Evolutionary conservation across 23 red algal genomes (phyloP), one percentile per base, ranked within the genome.

Genomic region (Gracilaria domingensis): DNA sequence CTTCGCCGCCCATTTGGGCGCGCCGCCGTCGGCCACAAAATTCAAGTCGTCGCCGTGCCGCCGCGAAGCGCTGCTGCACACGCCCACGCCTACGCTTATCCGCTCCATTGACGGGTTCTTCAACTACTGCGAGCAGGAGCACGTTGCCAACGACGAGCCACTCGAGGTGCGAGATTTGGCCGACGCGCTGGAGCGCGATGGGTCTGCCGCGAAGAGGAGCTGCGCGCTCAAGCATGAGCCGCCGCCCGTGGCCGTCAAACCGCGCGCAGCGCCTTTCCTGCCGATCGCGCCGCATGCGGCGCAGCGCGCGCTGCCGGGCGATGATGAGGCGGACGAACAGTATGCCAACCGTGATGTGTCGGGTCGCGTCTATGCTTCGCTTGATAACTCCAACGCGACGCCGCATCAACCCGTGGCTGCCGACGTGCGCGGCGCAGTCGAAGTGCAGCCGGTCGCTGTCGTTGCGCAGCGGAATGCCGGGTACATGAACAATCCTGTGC

Each of bases 401-500:
- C 49, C 47, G 7, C 76, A 81, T 24, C 38, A 58, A 45, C 32
- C 58, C 8, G 7, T 65, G 58, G 0, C 79, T 8, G 30, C 4
- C 21, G 34, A 25, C n/a, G n/a, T 38, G 11, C 84, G 39, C 67
- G 34, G 48, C n/a, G 8, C 67, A 6, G 36, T 85, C 5, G 38
- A 50, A 4, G 60, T 85, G 30, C 30, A 50, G 51, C 12, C 66
- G 42, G 14, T 53, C 24, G 23, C 30, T 37, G 24, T 38, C 36
- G 26, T 7, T 0, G 56, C 30, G 7, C 50, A 14, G 4, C 0
- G 7, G n/a, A 40, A 11, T 32, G 7, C 50, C 8, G 29, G 29
- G 36, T 90, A 90, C 62, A 90, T 90, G 87, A 69, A 81, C 54
- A 74, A 90, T 57, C 33, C 35, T 25, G 48, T 90, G 23, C 23